These are phyloP conservation scores for Porcisia deanei DNA, from an alignment of 208 protist genomes.

Conservation along the genomic window DNA sequence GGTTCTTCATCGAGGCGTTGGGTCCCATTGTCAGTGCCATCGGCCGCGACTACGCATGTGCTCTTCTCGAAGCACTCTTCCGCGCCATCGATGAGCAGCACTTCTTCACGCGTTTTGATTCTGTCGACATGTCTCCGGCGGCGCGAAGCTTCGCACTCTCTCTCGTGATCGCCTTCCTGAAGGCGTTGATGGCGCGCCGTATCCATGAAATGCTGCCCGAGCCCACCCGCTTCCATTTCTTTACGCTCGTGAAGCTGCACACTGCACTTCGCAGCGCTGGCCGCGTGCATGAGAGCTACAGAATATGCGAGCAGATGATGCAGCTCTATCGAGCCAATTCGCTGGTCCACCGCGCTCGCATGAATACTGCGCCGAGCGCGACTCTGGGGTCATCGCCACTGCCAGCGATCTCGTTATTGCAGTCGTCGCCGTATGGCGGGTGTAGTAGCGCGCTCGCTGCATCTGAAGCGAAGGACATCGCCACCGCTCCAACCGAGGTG, in stretches of 20 bases:
- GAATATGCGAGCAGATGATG: constrained; percentile 60
- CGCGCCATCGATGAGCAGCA: constrained; percentile 69
- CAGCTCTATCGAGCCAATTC: constrained; percentile 60
- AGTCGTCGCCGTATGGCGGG: not conserved
- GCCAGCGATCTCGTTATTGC: not conserved
- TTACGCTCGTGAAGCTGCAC: constrained; percentile 66
- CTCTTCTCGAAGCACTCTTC: constrained; percentile 60
- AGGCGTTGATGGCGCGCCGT: constrained; percentile 56
- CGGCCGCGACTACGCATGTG: constrained; percentile 35
- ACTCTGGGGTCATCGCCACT: not conserved
- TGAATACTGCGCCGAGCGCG: not conserved
- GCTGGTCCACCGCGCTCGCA: constrained; percentile 27
- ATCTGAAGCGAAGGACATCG: not conserved
- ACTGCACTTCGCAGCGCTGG: constrained; percentile 43
- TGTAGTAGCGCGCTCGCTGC: not conserved
- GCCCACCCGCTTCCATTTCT: constrained; percentile 59
- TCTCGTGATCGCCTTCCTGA: constrained; percentile 72
- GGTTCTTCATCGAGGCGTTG: constrained; percentile 60
- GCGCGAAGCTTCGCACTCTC: constrained; percentile 14
- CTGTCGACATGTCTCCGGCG: constrained; percentile 16
- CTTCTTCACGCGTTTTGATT: constrained; percentile 41
- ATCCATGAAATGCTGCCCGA: constrained; percentile 43
- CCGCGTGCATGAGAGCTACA: constrained; percentile 64
- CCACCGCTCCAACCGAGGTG: not conserved
- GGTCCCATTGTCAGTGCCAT: constrained; percentile 41